A percentile compares a stretch with the other conserved stretches of the same genome.
phyloP scores from a whole-genome alignment of 331 rosid species.

The Cydonia oblonga region DNA sequence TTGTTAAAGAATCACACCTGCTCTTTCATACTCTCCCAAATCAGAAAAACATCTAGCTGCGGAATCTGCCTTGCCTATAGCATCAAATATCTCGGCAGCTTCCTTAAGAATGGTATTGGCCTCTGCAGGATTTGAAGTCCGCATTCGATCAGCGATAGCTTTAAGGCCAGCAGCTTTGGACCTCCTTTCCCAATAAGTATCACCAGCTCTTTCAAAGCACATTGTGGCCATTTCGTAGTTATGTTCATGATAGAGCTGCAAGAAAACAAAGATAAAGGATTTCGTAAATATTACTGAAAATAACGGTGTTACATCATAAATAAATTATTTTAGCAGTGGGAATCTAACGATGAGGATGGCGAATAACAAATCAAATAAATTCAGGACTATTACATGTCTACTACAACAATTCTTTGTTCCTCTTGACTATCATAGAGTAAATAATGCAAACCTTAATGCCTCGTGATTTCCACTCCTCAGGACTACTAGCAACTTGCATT shows the following conservation, averaged over 20 bases:
- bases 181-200: slow-evolving; percentile 3
- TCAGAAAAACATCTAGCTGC: slow-evolving; percentile 68
- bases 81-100: slow-evolving; percentile 40
- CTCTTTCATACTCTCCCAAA: slow-evolving; percentile 50
- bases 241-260: slow-evolving; percentile 18
- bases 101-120: background rate
- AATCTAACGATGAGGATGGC: background rate
- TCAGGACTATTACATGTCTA: background rate
- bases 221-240: slow-evolving; percentile 15
- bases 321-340: too few relatives aligned
- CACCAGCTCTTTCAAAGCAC: slow-evolving; percentile 26
- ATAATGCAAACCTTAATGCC: slow-evolving; percentile 48
- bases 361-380: background rate
- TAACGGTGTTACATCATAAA: too few relatives aligned
- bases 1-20: slow-evolving; percentile 27
- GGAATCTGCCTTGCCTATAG: slow-evolving; percentile 41
- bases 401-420: background rate
- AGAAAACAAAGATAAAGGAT: too few relatives aligned
- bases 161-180: slow-evolving; percentile 20
- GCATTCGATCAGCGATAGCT: background rate
- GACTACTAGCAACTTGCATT: slow-evolving; percentile 54
- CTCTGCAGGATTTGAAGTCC: slow-evolving; percentile 1
- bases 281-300: background rate
- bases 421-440: background rate
- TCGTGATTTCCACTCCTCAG: slow-evolving; percentile 61